Evolutionary conservation across 2,329 filamentous ascomycete genomes (phyloP), one percentile per base, ranked within the genome.

Genomic region (Colletotrichum endophyticum): DNA sequence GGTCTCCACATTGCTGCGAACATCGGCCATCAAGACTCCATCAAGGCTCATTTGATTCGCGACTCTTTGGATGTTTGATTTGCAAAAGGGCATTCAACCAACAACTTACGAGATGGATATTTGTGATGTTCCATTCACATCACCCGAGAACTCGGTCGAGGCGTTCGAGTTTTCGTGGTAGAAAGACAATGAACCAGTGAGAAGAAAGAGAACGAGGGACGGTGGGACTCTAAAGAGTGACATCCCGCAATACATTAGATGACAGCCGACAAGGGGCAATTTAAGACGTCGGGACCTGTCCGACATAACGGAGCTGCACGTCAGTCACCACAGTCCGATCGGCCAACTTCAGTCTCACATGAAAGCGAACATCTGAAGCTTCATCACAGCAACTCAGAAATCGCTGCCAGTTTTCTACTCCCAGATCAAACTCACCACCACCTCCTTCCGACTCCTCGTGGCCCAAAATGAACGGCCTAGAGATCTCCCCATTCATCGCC

Each of bases 401-500:
- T 44, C 39, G 11, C 1, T 2, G 1, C 39, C 39, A 49, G 19
- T 2, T 4, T n/a, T 49, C 39, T n/a, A n/a, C 1, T n/a, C 9
- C 39, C 19, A 49, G 0, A n/a, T n/a, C 39, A 49, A 12, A n/a
- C 39, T 12, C 39, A 49, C 0, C 57, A 34, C 19, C 19, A 13
- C 2, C 27, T 27, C 8, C 2, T 8, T 22, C 16, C 4, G 15
- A 22, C 27, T 28, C 56, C 57, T n/a, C 61, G 6, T 16, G 12
- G 19, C 6, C 22, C 72, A 78, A 8, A 28, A 84, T 84, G 82
- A 80, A 83, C 73, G 78, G 80, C 68, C 80, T 84, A 12, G 74
- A 75, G 25, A 79, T 84, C 34, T 83, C 81, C 44, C 80, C 85
- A 16, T 92, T 95, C 82, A 88, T 96, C 53, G 84, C 86, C 67